Percentiles rank a stretch among this genome's conserved stretches.
phyloP scores from a whole-genome alignment of 768 basidiomycete genomes.

The Agrocybe praecox region DNA sequence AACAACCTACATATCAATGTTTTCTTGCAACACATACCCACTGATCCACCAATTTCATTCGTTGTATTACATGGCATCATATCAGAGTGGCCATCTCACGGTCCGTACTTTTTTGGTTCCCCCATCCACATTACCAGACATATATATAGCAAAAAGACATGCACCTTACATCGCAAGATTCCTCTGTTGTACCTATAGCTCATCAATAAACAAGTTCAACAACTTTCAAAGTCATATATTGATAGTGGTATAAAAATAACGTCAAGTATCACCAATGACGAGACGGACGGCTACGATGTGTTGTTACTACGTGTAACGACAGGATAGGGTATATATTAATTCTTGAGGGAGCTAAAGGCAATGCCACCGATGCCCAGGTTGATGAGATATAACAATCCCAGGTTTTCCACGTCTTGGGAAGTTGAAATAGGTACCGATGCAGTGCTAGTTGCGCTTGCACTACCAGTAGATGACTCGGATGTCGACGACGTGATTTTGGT shows the following conservation, averaged over 20 bases:
- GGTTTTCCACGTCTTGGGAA: not conserved
- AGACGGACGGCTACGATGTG: no score
- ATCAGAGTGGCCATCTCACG: no score
- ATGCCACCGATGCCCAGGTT: not conserved
- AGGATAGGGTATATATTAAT: not conserved
- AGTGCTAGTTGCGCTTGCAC: not conserved
- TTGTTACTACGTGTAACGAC: no score
- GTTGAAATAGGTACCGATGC: not conserved
- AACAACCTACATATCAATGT: not conserved
- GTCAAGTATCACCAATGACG: no score
- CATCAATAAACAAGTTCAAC: constrained; percentile 7
- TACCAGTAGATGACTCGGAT: not conserved
- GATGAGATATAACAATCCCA: not conserved
- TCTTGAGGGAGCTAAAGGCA: not conserved
- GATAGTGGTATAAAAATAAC: no score
- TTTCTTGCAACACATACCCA: not conserved
- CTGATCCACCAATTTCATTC: not conserved
- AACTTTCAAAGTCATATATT: no score
- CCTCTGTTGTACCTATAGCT: not conserved
- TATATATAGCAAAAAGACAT: not conserved
- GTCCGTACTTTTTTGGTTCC: not conserved
- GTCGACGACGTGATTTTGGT: not conserved
- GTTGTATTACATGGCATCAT: not conserved
- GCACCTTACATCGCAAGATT: no score
- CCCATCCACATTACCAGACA: not conserved